These are phyloP conservation scores for Tolypocladium cylindrosporum DNA, from an alignment of 2,329 filamentous ascomycete species.

Conservation along the genomic window DNA sequence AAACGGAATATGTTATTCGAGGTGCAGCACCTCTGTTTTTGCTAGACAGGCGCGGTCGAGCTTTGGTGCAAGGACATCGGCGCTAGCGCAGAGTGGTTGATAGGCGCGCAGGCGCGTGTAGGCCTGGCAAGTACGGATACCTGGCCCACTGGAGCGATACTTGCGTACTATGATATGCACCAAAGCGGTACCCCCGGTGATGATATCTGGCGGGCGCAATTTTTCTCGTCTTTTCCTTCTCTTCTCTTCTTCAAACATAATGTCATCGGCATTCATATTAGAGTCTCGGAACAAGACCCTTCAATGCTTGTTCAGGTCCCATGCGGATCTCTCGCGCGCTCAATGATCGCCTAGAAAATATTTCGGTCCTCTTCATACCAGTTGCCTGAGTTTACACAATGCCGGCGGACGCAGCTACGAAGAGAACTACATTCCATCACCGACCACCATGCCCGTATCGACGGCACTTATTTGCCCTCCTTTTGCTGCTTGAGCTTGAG, in stretches of 20 bases:
- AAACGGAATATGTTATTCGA: not conserved
- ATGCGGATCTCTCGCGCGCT: conserved; percentile 84
- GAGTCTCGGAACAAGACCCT: conserved; percentile 92
- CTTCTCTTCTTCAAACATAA: conserved; percentile 46
- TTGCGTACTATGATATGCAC: conserved; percentile 15
- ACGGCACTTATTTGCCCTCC: conserved; percentile 13
- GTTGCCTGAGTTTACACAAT: conserved; percentile 49
- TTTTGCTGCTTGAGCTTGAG: conserved; percentile 77
- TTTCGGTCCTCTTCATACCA: conserved; percentile 59
- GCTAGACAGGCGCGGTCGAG: conserved; percentile 12
- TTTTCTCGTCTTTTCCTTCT: conserved; percentile 17
- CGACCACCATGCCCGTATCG: not conserved
- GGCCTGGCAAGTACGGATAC: not conserved
- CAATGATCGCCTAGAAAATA: conserved; percentile 87
- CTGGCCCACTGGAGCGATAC: not conserved
- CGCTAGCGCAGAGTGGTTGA: not conserved
- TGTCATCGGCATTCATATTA: conserved; percentile 91
- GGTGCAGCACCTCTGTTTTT: conserved; percentile 1
- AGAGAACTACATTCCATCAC: conserved; percentile 34
- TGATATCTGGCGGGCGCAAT: conserved; percentile 7
- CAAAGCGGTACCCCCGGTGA: conserved; percentile 7
- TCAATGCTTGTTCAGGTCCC: conserved; percentile 92
- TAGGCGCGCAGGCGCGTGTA: not conserved
- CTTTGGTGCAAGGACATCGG: not conserved
- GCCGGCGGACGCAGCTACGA: conserved; percentile 32